Percentiles rank a stretch among this genome's conserved stretches.
phyloP scores from a whole-genome alignment of 352 stramenopile genomes.

The Globisporangium middletonii region DNA sequence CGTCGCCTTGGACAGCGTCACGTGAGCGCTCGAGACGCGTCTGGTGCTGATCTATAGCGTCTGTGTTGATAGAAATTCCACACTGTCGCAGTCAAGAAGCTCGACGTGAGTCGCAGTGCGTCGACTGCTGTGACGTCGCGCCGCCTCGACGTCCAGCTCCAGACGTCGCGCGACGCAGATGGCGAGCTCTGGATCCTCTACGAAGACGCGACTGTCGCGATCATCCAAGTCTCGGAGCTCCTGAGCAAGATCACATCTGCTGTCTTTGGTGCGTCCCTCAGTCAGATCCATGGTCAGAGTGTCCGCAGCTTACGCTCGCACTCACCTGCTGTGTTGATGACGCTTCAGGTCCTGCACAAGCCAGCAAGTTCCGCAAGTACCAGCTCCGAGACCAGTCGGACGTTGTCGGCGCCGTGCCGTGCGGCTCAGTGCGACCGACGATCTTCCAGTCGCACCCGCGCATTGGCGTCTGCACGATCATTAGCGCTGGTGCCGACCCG shows the following conservation, averaged over 20 bases:
- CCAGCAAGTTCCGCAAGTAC: slow-evolving; percentile 80
- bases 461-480: slow-evolving; percentile 62
- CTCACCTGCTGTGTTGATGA: background rate
- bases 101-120: slow-evolving; percentile 42
- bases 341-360: slow-evolving; percentile 42
- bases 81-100: slow-evolving; percentile 29
- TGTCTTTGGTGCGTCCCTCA: slow-evolving; percentile 34
- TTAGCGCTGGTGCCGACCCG: slow-evolving; percentile 56
- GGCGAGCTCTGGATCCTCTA: slow-evolving; percentile 79
- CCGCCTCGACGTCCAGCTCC: slow-evolving; percentile 23
- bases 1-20: background rate
- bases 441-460: slow-evolving; percentile 82
- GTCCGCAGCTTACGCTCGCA: background rate
- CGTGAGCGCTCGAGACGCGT: too few relatives aligned
- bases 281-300: background rate
- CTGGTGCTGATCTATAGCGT: too few relatives aligned
- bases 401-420: slow-evolving; percentile 55
- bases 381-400: slow-evolving; percentile 60
- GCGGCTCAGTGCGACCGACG: slow-evolving; percentile 52
- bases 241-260: slow-evolving; percentile 38
- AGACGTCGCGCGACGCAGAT: slow-evolving; percentile 20
- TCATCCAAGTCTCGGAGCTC: slow-evolving; percentile 67
- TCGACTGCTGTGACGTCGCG: slow-evolving; percentile 24
- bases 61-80: slow-evolving; percentile 47
- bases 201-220: slow-evolving; percentile 66